phyloP scores from a whole-genome alignment of 139 green algal species.

The Desmodesmus armatus region DNA sequence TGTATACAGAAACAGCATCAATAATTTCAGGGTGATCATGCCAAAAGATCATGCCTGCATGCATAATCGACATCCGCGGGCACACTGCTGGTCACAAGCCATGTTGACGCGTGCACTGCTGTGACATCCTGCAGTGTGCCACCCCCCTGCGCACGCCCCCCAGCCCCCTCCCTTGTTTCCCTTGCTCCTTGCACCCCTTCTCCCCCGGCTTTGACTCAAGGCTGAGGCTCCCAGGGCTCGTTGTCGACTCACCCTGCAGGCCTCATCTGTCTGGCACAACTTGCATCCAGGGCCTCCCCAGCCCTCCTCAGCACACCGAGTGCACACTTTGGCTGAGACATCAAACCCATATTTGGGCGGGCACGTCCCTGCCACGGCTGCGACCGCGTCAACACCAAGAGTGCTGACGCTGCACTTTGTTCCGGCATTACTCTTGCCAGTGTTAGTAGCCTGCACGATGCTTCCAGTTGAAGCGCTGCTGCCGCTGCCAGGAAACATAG shows the following conservation, averaged over 20 bases:
- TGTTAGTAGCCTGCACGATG: not conserved
- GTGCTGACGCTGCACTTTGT: not conserved
- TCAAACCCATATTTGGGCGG: conserved; percentile 38
- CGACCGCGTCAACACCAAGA: not conserved
- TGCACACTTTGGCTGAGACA: conserved; percentile 24
- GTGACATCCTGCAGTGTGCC: too few relatives aligned
- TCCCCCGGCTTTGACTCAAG: too few relatives aligned
- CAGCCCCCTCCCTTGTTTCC: too few relatives aligned
- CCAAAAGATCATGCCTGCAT: too few relatives aligned
- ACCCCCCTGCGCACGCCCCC: too few relatives aligned
- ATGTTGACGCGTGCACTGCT: too few relatives aligned
- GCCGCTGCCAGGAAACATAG: not conserved
- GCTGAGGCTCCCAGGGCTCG: too few relatives aligned
- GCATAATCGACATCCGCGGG: too few relatives aligned
- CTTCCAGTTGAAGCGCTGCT: not conserved
- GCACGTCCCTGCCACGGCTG: conserved; percentile 20
- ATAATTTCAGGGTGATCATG: too few relatives aligned
- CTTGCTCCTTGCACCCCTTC: too few relatives aligned
- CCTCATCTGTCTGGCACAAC: conserved; percentile 52
- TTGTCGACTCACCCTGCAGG: conserved; percentile 52
- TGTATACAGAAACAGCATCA: too few relatives aligned
- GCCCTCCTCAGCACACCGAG: conserved; percentile 27
- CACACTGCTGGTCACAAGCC: too few relatives aligned
- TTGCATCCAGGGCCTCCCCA: conserved; percentile 59
- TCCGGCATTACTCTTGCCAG: not conserved